Evolutionary conservation across 2,329 filamentous ascomycete genomes (phyloP).

Genomic region (Diaporthe ilicicola): DNA sequence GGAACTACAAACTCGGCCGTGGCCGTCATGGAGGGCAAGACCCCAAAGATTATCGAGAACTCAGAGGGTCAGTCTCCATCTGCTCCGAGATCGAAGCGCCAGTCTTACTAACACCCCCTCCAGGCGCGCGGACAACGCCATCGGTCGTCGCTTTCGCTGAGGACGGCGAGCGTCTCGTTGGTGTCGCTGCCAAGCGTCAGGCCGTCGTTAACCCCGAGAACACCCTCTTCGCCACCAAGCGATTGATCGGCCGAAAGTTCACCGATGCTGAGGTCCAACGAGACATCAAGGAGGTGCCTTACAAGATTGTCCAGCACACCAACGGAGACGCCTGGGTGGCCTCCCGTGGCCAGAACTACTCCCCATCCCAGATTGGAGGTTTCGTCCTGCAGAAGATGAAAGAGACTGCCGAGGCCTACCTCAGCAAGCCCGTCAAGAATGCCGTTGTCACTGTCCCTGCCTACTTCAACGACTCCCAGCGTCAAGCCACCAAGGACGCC

Average conservation of each 20-base stretch:
- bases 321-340: slow-evolving; percentile 98
- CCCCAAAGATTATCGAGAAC: slow-evolving; percentile 97
- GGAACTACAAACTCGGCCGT: slow-evolving; percentile 98
- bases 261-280: slow-evolving; percentile 92
- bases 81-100: not conserved
- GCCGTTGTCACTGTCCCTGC: slow-evolving; percentile 96
- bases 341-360: slow-evolving; percentile 94
- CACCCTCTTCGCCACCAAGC: slow-evolving; percentile 98
- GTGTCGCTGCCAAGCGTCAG: slow-evolving; percentile 97
- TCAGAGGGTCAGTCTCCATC: slow-evolving; percentile 75
- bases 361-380: slow-evolving; percentile 96
- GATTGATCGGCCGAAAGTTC: slow-evolving; percentile 98
- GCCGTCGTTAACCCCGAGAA: slow-evolving; percentile 98
- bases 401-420: slow-evolving; percentile 95
- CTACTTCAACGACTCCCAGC: slow-evolving; percentile 99
- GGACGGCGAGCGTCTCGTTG: slow-evolving; percentile 94
- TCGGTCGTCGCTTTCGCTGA: slow-evolving; percentile 96
- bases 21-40: slow-evolving; percentile 96
- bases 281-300: slow-evolving; percentile 96
- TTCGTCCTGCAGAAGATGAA: slow-evolving; percentile 99
- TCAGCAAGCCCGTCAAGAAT: slow-evolving; percentile 91
- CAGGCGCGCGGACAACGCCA: slow-evolving; percentile 88
- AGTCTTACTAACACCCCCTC: slow-evolving; percentile 30
- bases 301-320: slow-evolving; percentile 97
- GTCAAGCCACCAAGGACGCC: slow-evolving; percentile 97